Percentiles rank a stretch among this genome's conserved stretches.
These are phyloP conservation scores for Saposhnikovia divaricata DNA, from an alignment of 129 eudicot species.

Conservation along the genomic window DNA sequence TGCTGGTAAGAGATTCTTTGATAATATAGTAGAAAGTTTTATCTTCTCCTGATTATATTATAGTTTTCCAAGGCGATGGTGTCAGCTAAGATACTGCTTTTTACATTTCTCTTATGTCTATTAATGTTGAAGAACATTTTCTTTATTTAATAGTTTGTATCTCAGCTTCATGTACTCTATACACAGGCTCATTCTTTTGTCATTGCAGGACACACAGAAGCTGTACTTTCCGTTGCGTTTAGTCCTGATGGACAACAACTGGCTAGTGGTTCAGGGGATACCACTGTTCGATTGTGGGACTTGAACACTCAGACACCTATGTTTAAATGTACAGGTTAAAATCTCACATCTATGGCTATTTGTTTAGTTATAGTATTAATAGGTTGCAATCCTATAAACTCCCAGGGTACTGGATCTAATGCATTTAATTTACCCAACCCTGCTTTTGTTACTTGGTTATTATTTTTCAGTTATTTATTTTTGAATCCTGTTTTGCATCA, in stretches of 20 bases:
- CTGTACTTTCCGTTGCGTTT: conserved; percentile 92
- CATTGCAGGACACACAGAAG: conserved; percentile 80
- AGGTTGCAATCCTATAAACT: background rate
- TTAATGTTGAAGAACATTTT: background rate
- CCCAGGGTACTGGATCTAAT: background rate
- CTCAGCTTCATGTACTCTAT: background rate
- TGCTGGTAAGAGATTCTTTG: conserved; percentile 46
- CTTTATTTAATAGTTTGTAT: background rate
- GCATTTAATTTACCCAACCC: background rate
- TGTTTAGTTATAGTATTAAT: background rate
- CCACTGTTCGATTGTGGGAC: conserved; percentile 98
- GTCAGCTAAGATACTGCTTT: background rate
- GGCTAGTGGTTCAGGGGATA: conserved; percentile 99
- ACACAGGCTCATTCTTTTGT: conserved; percentile 3
- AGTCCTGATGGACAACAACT: conserved; percentile 95
- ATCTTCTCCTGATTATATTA: background rate
- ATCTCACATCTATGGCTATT: background rate
- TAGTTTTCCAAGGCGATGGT: background rate
- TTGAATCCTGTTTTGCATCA: background rate
- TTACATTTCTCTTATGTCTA: background rate
- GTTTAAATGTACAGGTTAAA: conserved; percentile 85
- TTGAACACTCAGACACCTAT: conserved; percentile 87
- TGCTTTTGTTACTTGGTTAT: background rate
- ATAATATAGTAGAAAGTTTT: background rate
- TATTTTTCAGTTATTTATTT: background rate